phyloP scores from a whole-genome alignment of 306 rosid genomes.

The Cicer yamashitae region DNA sequence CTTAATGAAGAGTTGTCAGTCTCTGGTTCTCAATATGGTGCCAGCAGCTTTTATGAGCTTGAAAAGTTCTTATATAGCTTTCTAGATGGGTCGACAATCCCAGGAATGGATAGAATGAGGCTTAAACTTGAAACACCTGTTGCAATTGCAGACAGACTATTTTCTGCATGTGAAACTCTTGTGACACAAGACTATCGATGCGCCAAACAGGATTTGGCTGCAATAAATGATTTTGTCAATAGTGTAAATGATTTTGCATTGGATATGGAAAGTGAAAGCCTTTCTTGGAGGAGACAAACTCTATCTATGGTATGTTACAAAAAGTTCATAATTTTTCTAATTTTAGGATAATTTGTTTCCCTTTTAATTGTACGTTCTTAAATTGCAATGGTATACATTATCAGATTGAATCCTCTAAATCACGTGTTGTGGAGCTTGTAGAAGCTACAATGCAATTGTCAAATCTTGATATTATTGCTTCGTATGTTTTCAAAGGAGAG shows the following conservation, averaged over 20 bases:
- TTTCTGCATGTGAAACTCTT: conserved; percentile 70
- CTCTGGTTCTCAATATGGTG: conserved; percentile 61
- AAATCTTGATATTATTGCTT: conserved; percentile 78
- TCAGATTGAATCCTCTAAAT: conserved; percentile 85
- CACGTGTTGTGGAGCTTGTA: conserved; percentile 70
- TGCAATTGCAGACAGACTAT: conserved; percentile 82
- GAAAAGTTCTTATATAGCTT: conserved; percentile 83
- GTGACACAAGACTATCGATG: conserved; percentile 71
- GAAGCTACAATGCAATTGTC: conserved; percentile 79
- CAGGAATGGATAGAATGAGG: conserved; percentile 92
- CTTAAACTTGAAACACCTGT: conserved; percentile 93
- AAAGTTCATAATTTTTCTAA: conserved; percentile 5
- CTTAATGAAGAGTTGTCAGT: conserved; percentile 46
- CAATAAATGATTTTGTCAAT: conserved; percentile 60
- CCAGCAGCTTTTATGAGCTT: conserved; percentile 67
- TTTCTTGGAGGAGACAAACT: conserved; percentile 82
- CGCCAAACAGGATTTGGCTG: conserved; percentile 82
- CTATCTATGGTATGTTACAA: conserved; percentile 64
- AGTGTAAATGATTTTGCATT: conserved; percentile 66
- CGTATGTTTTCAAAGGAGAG: conserved; percentile 78
- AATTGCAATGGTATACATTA: conserved; percentile 38
- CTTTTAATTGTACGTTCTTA: conserved; percentile 24
- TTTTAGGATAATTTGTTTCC: conserved; percentile 27
- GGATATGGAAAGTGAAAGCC: conserved; percentile 74
- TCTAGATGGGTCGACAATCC: conserved; percentile 83